Evolutionary conservation across 2,329 filamentous ascomycete genomes (phyloP), one percentile per base, ranked within the genome.

Genomic region (Arthrobotrys entomopaga): DNA sequence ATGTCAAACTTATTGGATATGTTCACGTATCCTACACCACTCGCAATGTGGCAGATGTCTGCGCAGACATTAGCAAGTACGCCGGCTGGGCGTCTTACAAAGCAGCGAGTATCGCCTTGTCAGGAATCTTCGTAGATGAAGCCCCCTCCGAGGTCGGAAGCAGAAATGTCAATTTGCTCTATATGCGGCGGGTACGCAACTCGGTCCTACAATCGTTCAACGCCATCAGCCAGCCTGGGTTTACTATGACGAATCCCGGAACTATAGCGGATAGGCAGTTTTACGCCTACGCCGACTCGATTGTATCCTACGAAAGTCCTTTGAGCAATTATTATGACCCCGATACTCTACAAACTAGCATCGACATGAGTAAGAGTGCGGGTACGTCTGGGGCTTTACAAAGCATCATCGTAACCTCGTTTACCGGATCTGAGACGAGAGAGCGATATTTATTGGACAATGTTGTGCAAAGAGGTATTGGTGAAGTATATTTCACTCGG

Each of bases 51-150:
- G 3, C 29, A 8, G 65, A 63, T 22, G 65, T 63, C 6, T 52
- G 24, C 19, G 26, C 34, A 2, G 58, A 63, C 34, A 49, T 70
- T 15, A 22, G 56, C n/a, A 63, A 4, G n/a, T 69, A 69, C 34
- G 49, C 40, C n/a, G 65, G 40, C 1, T 69, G 65, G 65, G 40
- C 24, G 13, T 40, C 24, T 11, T 50, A 61, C 20, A 42, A 3
- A 3, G 20, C 5, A 2, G n/a, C 15, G 1, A 26, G 50, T n/a
- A 61, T 69, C 16, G 20, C 19, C 11, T 0, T 69, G 24, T 53
- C 58, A 6, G 65, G 57, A 6, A 56, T 69, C 42, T 69, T 69
- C 15, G 40, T 69, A 2, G 65, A 69, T 20, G 65, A 69, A 57
- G 65, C 65, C 1, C 65, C 65, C 5, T 40, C 42, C 4, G 57